Conservation (phyloP, 257 asterid genomes). For the Craterostigma plantagineum region DNA sequence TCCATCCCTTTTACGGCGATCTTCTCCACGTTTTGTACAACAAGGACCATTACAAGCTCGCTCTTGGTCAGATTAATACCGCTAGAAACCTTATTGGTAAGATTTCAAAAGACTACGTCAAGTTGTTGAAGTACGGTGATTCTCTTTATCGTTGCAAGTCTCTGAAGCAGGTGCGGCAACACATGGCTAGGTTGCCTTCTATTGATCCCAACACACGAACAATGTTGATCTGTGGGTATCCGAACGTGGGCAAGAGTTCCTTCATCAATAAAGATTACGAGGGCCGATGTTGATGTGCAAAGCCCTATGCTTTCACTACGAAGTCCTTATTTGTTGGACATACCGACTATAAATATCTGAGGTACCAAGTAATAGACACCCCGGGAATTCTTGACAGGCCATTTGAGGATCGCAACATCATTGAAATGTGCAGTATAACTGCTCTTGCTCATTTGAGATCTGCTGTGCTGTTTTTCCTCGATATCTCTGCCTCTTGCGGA, state of each 20-base stretch:
- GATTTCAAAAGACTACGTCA: slow-evolving; percentile 72
- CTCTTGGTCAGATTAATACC: slow-evolving; percentile 85
- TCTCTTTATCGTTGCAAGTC: slow-evolving; percentile 84
- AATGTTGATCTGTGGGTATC: slow-evolving; percentile 90
- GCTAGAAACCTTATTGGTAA: slow-evolving; percentile 76
- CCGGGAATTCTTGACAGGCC: slow-evolving; percentile 94
- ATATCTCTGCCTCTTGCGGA: slow-evolving; percentile 90
- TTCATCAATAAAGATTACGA: slow-evolving; percentile 83
- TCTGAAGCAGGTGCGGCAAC: slow-evolving; percentile 87
- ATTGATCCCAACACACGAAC: slow-evolving; percentile 93
- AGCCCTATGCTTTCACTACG: slow-evolving; percentile 93
- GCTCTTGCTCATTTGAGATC: slow-evolving; percentile 95
- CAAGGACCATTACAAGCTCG: slow-evolving; percentile 96
- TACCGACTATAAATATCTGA: slow-evolving; percentile 75
- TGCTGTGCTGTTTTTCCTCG: slow-evolving; percentile 82
- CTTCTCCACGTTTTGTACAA: slow-evolving; percentile 81
- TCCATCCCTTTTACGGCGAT: slow-evolving; percentile 98
- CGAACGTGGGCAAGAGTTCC: slow-evolving; percentile 96
- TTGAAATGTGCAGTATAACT: slow-evolving; percentile 98
- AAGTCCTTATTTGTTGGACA: slow-evolving; percentile 93
- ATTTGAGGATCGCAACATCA: slow-evolving; percentile 91
- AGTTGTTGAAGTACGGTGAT: slow-evolving; percentile 74
- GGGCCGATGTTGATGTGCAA: slow-evolving; percentile 97
- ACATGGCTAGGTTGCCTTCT: slow-evolving; percentile 88
- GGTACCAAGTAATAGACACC: slow-evolving; percentile 95